phyloP scores from a whole-genome alignment of 768 basidiomycete genomes.

The Leccinellum luteum region DNA sequence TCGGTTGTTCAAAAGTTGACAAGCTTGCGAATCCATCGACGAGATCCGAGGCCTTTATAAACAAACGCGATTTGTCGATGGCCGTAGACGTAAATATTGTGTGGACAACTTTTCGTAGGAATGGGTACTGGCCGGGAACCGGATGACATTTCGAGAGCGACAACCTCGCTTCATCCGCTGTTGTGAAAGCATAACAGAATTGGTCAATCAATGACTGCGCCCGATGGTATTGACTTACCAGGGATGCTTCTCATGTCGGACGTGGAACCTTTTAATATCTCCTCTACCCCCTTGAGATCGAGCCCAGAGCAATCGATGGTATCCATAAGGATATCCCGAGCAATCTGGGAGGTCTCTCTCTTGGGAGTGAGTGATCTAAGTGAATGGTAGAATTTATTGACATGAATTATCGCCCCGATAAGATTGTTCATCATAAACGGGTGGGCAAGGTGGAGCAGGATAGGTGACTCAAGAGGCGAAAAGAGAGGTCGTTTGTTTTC shows the following conservation, averaged over 20 bases:
- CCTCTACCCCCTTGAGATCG: conserved; percentile 51
- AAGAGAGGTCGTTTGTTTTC: conserved; percentile 15
- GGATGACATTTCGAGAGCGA: conserved; percentile 64
- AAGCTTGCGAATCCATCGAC: conserved; percentile 56
- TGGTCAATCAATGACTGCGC: background rate
- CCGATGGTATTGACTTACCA: conserved; percentile 20
- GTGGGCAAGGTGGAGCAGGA: conserved; percentile 60
- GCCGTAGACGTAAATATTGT: conserved; percentile 47
- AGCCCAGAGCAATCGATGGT: conserved; percentile 63
- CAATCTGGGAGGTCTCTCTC: conserved; percentile 62
- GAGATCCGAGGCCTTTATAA: conserved; percentile 72
- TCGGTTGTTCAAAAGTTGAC: conserved; percentile 35
- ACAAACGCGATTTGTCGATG: conserved; percentile 65
- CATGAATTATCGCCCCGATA: conserved; percentile 47
- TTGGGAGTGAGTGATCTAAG: conserved; percentile 52
- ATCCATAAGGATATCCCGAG: conserved; percentile 61
- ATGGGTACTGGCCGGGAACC: conserved; percentile 40
- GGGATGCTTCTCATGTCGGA: conserved; percentile 21
- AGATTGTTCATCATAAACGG: conserved; percentile 58
- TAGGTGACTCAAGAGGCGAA: conserved; percentile 34
- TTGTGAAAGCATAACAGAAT: background rate
- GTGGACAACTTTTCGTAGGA: conserved; percentile 43
- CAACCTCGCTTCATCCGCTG: conserved; percentile 50
- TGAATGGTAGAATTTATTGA: conserved; percentile 56
- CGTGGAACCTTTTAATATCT: conserved; percentile 41